Evolutionary conservation across 352 stramenopile genomes (phyloP), one percentile per base, ranked within the genome.

Genomic region (Phytophthora constricta): DNA sequence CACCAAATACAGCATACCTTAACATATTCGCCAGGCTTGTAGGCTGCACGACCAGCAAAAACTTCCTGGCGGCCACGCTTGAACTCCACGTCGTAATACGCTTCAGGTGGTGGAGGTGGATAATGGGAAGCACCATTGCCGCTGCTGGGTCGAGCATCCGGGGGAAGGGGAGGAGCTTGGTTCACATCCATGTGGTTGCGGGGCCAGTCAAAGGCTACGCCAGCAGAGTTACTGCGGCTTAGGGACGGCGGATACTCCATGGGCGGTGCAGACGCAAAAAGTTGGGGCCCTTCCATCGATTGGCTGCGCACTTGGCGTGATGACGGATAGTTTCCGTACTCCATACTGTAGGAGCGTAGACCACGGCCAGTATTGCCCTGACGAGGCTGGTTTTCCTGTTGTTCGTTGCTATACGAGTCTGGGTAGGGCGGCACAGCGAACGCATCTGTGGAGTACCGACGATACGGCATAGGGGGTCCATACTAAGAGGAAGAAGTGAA

Each of bases 81-180:
- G 70, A 99, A 99, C 72, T 98, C 97, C 34, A 99, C 89, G 53
- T 96, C 93, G 68, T 98, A 99, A 51, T 93, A 95, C 1, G 87
- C 87, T 70, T 95, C 87, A 4, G 87, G 87, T 16, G 83, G 83
- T 17, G 85, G 80, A 4, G 69, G 74, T 26, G 80, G 82, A 31
- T 84, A 92, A 31, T 84, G 83, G 34, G 37, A 62, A 42, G 39
- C 23, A 23, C 58, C 58, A 45, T 70, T 77, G 8, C 51, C 47
- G 34, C 43, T 71, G 23, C 54, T 42, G 1, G 62, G 41, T 33
- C 79, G 78, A 16, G 73, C 37, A 68, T 93, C 85, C 11, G 85
- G 87, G 5, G 87, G 84, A 1, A 95, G 68, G 7, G 87, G 87
- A 16, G 87, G 87, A 13, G 86, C 72, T 4, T 76, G 28, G 17